Evolutionary conservation across 495 filamentous ascomycete species (phyloP).

Genomic region (Aspergillus avenaceus): DNA sequence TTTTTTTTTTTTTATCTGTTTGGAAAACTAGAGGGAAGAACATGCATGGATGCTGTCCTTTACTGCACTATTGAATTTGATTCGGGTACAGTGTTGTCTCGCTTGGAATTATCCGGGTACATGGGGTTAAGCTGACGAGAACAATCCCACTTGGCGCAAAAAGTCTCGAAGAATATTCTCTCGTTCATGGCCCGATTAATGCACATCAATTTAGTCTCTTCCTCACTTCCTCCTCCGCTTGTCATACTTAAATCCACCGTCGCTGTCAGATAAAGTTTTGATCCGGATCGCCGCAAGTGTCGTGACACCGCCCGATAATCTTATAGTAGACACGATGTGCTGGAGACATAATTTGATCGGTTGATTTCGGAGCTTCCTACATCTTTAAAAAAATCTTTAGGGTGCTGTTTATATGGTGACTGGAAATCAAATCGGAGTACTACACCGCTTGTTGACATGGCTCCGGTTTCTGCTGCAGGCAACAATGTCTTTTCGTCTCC

Average conservation of each 20-base stretch:
- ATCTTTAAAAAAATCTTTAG: background rate
- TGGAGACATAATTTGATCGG: slow-evolving; percentile 2
- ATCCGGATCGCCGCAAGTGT: background rate
- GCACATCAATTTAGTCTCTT: background rate
- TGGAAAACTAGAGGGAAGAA: background rate
- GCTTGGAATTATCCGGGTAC: background rate
- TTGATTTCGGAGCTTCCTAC: slow-evolving; percentile 5
- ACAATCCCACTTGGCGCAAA: too few species aligned
- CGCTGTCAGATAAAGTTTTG: background rate
- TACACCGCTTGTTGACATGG: background rate
- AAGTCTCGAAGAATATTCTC: background rate
- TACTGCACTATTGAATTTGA: background rate
- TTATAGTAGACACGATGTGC: slow-evolving; percentile 8
- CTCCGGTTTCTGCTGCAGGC: slow-evolving; percentile 8
- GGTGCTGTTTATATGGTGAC: background rate
- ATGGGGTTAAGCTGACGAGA: background rate
- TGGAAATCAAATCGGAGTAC: background rate
- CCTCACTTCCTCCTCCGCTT: background rate
- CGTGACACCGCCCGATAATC: slow-evolving; percentile 1
- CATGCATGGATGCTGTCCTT: background rate
- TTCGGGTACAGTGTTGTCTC: background rate
- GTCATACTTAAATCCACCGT: background rate
- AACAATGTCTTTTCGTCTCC: slow-evolving; percentile 3
- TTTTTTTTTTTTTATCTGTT: too few species aligned
- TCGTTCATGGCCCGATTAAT: background rate